Evolutionary conservation across 768 basidiomycete genomes (phyloP).

Genomic region (Hypholoma fasciculare): DNA sequence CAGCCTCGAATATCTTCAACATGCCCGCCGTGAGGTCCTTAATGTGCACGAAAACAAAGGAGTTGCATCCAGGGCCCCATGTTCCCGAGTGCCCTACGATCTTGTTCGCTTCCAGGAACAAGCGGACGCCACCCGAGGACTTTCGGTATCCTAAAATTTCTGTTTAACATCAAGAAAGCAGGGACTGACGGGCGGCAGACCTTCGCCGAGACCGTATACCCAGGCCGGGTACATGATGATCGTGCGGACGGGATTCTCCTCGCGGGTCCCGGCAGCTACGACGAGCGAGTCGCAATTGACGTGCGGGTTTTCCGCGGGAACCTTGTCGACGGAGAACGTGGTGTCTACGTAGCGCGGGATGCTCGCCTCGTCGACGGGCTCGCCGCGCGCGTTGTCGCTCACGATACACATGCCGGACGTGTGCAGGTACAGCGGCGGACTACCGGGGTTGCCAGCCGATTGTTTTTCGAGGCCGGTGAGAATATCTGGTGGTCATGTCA

Average conservation of each 20-base stretch:
- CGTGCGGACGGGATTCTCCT: conserved; percentile 41
- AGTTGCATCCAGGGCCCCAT: conserved; percentile 40
- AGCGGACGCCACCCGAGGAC: conserved; percentile 34
- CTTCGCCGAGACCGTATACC: conserved; percentile 44
- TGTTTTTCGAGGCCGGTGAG: conserved; percentile 37
- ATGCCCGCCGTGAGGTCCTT: conserved; percentile 37
- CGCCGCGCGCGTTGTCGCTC: conserved; percentile 40
- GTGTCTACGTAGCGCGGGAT: conserved; percentile 38
- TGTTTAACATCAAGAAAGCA: not conserved
- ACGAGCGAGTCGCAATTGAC: conserved; percentile 29
- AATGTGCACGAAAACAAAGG: conserved; percentile 39
- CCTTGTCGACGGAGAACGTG: conserved; percentile 30
- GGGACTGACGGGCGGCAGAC: conserved; percentile 16
- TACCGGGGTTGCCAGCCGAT: conserved; percentile 32
- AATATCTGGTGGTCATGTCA: conserved; percentile 25
- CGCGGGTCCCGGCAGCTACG: conserved; percentile 38
- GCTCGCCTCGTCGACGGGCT: conserved; percentile 25
- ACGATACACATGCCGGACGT: conserved; percentile 41
- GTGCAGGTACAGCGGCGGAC: conserved; percentile 44
- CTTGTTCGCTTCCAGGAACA: conserved; percentile 33
- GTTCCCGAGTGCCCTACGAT: conserved; percentile 36
- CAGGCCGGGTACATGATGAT: conserved; percentile 41
- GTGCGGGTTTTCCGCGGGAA: conserved; percentile 20
- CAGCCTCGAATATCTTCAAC: conserved; percentile 35
- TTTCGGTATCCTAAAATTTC: conserved; percentile 33